Base-by-base conservation (phyloP, 805 yeast species). In the Saccharomycopsis malanga region DNA sequence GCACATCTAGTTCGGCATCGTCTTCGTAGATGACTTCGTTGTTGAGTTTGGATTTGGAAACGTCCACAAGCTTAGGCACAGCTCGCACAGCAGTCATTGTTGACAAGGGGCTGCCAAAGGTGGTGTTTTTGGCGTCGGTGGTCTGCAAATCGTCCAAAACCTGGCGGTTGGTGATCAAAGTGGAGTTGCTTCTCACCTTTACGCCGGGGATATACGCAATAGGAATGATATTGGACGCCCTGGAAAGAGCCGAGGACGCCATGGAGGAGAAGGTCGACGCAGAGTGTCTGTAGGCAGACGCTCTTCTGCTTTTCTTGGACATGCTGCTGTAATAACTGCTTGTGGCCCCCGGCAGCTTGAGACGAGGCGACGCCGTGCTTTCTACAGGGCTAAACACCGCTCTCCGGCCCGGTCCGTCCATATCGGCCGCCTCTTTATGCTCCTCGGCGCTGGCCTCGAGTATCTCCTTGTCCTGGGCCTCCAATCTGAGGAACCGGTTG, bases 171-270 rank as follows among this genome's bases (percentile, higher is more conserved):
- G 36, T 39, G 15, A 42, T 24, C 30, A 48, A 42, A 7, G 48
- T 67, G 46, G 65, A 65, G 6, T 71, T 68, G 40, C 76, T 72
- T 22, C 82, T 69, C 20, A 79, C 77, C 3, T 88, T 85, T 39
- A 88, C 96, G 32, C 97, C 97, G 0, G 97, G 98, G 50, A 89
- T 86, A 60, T 88, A 89, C 2, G 95, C 95, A 48, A 91, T 83
- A 17, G 96, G 96, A 52, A 89, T 74, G 54, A 89, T 80, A 62
- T 89, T 88, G 12, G 95, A 84, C 3, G 94, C 94, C 56, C 83
- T 78, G 9, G 93, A 81, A 41, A 81, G 70, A 12, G 81, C 76
- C 4, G 88, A 76, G 25, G 84, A 75, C 6, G 89, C 83, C 27
- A 69, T 54, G 39, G 66, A 56, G 3, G 54, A 21, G 21, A 51